phyloP scores from a whole-genome alignment of 2,329 filamentous ascomycete species.

The Colletotrichum neosansevieriae region DNA sequence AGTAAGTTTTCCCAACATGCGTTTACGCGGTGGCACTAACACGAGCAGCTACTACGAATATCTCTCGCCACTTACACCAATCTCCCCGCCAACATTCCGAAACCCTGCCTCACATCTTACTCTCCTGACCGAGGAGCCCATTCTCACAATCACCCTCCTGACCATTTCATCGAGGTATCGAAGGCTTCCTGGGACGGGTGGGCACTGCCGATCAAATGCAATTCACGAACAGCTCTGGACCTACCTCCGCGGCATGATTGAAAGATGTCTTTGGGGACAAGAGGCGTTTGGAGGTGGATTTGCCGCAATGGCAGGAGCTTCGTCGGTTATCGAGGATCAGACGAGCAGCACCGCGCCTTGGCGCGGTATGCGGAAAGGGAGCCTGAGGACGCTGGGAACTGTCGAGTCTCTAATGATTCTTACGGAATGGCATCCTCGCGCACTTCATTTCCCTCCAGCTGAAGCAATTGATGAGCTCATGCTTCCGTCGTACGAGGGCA shows the following conservation, averaged over 20 bases:
- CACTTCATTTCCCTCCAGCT: slow-evolving; percentile 90
- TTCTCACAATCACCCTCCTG: slow-evolving; percentile 89
- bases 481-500: slow-evolving; percentile 69
- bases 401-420: slow-evolving; percentile 94
- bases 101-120: slow-evolving; percentile 83
- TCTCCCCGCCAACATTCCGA: slow-evolving; percentile 91
- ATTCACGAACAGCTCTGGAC: slow-evolving; percentile 97
- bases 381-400: slow-evolving; percentile 89
- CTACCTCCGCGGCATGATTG: slow-evolving; percentile 94
- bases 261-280: slow-evolving; percentile 94
- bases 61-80: slow-evolving; percentile 91
- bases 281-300: slow-evolving; percentile 94
- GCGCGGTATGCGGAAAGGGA: slow-evolving; percentile 79
- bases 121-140: slow-evolving; percentile 89
- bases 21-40: not conserved
- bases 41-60: slow-evolving; percentile 83
- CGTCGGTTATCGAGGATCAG: slow-evolving; percentile 58
- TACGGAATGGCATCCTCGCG: slow-evolving; percentile 96
- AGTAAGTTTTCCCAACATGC: slow-evolving; percentile 64
- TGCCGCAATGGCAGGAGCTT: slow-evolving; percentile 39
- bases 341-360: slow-evolving; percentile 77
- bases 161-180: slow-evolving; percentile 92
- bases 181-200: slow-evolving; percentile 82
- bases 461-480: slow-evolving; percentile 79
- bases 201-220: slow-evolving; percentile 84